Evolutionary conservation across 371 early-diverging fungal species (phyloP).

Genomic region (Mucor mucedo): DNA sequence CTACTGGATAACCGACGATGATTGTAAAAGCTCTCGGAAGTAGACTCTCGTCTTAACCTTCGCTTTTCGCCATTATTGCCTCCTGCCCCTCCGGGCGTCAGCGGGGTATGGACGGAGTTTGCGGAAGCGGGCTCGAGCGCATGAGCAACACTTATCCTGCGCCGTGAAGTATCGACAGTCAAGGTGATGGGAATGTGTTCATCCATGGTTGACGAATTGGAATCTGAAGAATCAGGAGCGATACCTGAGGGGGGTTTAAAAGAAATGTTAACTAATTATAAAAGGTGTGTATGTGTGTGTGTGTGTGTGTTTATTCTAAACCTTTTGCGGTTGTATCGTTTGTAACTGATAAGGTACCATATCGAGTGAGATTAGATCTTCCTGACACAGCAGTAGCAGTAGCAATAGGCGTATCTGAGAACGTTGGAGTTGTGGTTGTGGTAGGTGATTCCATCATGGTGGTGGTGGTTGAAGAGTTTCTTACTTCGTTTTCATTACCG

Average conservation of each 20-base stretch:
- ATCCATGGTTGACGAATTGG: slow-evolving; percentile 30
- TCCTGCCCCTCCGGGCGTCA: background rate
- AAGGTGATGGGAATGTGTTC: slow-evolving; percentile 8
- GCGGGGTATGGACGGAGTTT: background rate
- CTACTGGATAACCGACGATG: slow-evolving; percentile 12
- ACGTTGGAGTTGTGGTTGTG: background rate
- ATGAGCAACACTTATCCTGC: background rate
- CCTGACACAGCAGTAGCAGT: background rate
- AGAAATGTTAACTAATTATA: too few species aligned
- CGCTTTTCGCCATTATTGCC: slow-evolving; percentile 23
- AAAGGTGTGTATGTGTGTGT: too few species aligned
- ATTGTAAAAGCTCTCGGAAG: slow-evolving; percentile 4
- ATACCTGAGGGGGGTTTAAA: slow-evolving; percentile 8
- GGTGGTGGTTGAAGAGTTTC: background rate
- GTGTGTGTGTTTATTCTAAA: background rate
- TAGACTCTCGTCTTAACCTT: slow-evolving; percentile 7
- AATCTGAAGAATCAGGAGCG: slow-evolving; percentile 37
- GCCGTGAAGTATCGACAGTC: slow-evolving; percentile 6
- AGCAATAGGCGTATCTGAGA: background rate
- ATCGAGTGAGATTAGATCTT: background rate
- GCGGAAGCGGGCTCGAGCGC: background rate
- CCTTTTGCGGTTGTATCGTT: background rate
- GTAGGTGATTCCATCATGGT: background rate
- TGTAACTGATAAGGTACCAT: slow-evolving; percentile 12
- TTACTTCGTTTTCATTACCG: slow-evolving; percentile 35